A percentile compares a stretch with the other conserved stretches of the same genome.
Evolutionary conservation across 352 stramenopile species (phyloP).

Genomic region (Plasmopara viticola): DNA sequence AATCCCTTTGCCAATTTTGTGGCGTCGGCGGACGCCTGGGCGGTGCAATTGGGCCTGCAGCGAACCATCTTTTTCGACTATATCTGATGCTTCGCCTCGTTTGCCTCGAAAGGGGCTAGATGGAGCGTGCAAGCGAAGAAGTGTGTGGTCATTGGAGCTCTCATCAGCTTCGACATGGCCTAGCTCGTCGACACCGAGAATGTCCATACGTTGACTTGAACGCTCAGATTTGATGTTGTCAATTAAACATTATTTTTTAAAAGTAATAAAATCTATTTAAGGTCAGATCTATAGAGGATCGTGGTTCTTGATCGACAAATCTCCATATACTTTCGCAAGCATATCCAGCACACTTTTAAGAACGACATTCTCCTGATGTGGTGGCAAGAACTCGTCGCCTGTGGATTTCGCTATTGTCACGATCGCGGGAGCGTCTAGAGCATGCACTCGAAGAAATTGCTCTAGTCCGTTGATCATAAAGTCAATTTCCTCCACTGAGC

Average conservation of each 20-base stretch:
- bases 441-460: slow-evolving; percentile 24
- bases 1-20: slow-evolving; percentile 52
- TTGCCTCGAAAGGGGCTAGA: no score
- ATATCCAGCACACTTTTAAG: slow-evolving; percentile 40
- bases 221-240: no score
- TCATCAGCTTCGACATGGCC: no score
- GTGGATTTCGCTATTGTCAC: slow-evolving; percentile 82
- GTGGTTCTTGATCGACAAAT: slow-evolving; percentile 19
- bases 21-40: slow-evolving; percentile 18
- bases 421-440: slow-evolving; percentile 41
- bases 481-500: slow-evolving; percentile 43
- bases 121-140: no score
- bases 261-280: no score
- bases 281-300: no score
- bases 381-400: slow-evolving; percentile 63
- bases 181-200: no score
- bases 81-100: no score
- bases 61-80: no score
- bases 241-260: no score
- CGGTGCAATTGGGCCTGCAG: slow-evolving; percentile 1
- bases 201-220: no score
- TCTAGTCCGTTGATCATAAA: slow-evolving; percentile 31
- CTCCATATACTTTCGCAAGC: slow-evolving; percentile 32
- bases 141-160: no score
- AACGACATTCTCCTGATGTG: slow-evolving; percentile 49